phyloP scores from a whole-genome alignment of 805 yeast genomes.

The Monosporozyma aquatica region DNA sequence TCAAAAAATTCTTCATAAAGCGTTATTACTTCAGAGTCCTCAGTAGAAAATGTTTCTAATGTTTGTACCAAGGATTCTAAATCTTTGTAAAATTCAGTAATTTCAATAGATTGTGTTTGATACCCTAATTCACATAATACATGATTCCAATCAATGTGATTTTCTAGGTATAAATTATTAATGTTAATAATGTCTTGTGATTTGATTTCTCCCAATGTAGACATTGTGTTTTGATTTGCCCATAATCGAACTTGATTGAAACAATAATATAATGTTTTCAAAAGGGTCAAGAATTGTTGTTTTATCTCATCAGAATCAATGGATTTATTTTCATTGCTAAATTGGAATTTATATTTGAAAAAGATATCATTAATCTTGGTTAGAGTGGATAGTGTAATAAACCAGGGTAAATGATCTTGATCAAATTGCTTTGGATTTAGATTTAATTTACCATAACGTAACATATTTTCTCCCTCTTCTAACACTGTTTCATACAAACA shows the following conservation, averaged over 20 bases:
- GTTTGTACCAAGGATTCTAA: conserved; percentile 50
- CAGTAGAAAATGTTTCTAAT: conserved; percentile 32
- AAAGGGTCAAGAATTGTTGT: conserved; percentile 28
- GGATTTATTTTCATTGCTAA: conserved; percentile 1
- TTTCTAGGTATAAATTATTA: conserved; percentile 24
- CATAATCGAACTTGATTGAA: conserved; percentile 31
- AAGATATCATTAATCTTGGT: conserved; percentile 36
- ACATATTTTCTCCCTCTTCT: conserved; percentile 34
- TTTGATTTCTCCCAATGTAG: conserved; percentile 13
- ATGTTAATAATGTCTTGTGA: conserved; percentile 9
- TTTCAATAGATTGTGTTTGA: conserved; percentile 44
- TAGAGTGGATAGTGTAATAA: conserved; percentile 35
- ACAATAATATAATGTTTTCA: conserved; percentile 36
- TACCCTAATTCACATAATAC: conserved; percentile 43
- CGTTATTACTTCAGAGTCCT: conserved; percentile 27
- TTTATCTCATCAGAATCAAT: conserved; percentile 2
- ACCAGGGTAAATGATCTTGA: conserved; percentile 36
- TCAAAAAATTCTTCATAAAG: conserved; percentile 46
- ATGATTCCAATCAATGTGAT: conserved; percentile 46
- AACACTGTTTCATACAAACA: conserved; percentile 27
- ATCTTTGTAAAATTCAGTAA: conserved; percentile 62
- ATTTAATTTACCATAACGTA: conserved; percentile 21
- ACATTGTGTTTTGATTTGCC: conserved; percentile 20
- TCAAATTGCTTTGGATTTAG: conserved; percentile 22
- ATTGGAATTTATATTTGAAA: conserved; percentile 22